These are phyloP conservation scores for Clavulina sp. DNA, from an alignment of 768 basidiomycete species.

Conservation along the genomic window DNA sequence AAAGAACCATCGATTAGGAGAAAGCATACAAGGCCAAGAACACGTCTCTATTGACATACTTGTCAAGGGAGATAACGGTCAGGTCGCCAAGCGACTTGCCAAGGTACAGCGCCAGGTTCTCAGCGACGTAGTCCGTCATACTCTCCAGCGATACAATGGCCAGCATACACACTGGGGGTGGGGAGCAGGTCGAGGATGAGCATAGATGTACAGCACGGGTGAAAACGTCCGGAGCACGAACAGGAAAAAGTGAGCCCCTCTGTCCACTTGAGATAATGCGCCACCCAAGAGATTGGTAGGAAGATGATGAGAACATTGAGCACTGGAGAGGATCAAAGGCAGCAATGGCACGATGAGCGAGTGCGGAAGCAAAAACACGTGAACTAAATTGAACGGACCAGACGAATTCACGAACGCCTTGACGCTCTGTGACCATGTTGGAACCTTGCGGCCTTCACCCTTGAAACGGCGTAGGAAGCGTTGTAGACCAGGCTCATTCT, in stretches of 20 bases:
- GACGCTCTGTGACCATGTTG: neutral
- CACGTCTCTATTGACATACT: conserved; percentile 25
- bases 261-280: conserved; percentile 30
- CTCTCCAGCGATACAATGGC: conserved; percentile 48
- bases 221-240: conserved; percentile 16
- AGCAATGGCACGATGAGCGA: neutral
- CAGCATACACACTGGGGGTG: conserved; percentile 37
- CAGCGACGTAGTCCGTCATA: conserved; percentile 48
- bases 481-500: no score
- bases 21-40: neutral
- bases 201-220: neutral
- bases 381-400: neutral
- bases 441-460: neutral
- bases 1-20: neutral
- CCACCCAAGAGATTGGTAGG: conserved; percentile 43
- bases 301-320: conserved; percentile 35
- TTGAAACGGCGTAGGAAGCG: neutral
- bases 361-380: neutral
- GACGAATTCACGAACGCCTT: neutral
- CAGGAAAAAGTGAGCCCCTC: conserved; percentile 27
- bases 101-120: conserved; percentile 36
- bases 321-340: neutral
- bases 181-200: neutral
- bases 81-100: conserved; percentile 45
- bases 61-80: conserved; percentile 45